These are phyloP conservation scores for Przewalskia tangutica DNA, from an alignment of 257 asterid species.

Conservation along the genomic window DNA sequence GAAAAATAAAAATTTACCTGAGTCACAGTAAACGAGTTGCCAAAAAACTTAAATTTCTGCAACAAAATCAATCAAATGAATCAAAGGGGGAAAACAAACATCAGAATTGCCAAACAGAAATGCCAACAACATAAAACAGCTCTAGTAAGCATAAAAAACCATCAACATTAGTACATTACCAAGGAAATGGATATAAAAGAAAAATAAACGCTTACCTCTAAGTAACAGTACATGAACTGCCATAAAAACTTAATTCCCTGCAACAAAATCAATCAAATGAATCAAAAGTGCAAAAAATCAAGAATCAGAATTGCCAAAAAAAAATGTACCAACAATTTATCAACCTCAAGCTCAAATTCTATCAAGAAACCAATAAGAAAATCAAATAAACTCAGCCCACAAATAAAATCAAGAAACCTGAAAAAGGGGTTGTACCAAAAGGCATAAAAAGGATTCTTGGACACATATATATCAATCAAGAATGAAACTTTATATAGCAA, in stretches of 20 bases:
- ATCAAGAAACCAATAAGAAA: not conserved
- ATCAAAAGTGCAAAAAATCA: not conserved
- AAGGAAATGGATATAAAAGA: not conserved
- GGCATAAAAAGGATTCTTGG: not conserved
- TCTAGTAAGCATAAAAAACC: not conserved
- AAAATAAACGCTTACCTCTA: not conserved
- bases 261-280: not conserved
- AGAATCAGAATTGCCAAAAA: not conserved
- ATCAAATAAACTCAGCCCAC: not conserved
- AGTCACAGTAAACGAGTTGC: not conserved
- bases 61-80: not conserved
- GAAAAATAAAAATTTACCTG: not conserved
- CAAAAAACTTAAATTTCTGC: not conserved
- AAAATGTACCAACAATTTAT: not conserved
- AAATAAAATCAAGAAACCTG: too few relatives aligned
- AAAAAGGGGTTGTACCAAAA: not conserved
- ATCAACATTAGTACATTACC: not conserved
- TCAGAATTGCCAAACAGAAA: not conserved
- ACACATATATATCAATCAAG: not conserved
- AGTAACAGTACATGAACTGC: not conserved
- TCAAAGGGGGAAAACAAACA: not conserved
- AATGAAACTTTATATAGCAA: not conserved
- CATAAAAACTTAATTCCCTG: not conserved
- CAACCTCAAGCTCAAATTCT: not conserved
- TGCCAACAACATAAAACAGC: not conserved